These are phyloP conservation scores for Acanthamoeba quina DNA, from an alignment of 208 protist species.

Conservation along the genomic window DNA sequence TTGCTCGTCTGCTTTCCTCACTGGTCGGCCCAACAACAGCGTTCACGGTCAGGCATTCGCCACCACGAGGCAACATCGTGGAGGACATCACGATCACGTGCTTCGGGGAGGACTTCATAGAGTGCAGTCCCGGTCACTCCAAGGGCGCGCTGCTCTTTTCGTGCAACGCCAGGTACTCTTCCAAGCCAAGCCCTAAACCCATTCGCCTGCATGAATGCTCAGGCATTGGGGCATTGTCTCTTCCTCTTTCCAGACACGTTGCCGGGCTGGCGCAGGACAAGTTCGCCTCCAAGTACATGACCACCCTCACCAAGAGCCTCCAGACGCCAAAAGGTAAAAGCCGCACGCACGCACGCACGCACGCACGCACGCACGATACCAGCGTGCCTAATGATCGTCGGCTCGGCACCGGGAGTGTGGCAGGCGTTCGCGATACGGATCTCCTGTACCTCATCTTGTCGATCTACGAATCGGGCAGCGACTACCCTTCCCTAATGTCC, in stretches of 20 bases:
- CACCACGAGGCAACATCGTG: background rate
- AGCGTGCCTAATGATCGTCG: too few species aligned
- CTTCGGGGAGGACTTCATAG: constrained; percentile 5
- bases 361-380: background rate
- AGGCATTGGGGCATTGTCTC: too few species aligned
- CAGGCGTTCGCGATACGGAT: background rate
- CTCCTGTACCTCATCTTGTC: background rate
- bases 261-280: constrained; percentile 3
- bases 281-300: constrained; percentile 2
- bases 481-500: background rate
- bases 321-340: background rate
- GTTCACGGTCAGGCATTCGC: background rate
- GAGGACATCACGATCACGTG: constrained; percentile 14
- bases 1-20: background rate
- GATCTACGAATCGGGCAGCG: background rate
- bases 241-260: background rate
- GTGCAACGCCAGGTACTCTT: background rate
- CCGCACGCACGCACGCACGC: too few species aligned
- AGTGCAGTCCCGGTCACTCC: background rate
- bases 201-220: too few species aligned
- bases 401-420: too few species aligned
- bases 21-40: background rate
- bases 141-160: background rate
- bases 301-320: background rate
- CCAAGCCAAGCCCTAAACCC: too few species aligned